Conservation (phyloP, 2,329 filamentous ascomycete species). For the Alternaria viburni region DNA sequence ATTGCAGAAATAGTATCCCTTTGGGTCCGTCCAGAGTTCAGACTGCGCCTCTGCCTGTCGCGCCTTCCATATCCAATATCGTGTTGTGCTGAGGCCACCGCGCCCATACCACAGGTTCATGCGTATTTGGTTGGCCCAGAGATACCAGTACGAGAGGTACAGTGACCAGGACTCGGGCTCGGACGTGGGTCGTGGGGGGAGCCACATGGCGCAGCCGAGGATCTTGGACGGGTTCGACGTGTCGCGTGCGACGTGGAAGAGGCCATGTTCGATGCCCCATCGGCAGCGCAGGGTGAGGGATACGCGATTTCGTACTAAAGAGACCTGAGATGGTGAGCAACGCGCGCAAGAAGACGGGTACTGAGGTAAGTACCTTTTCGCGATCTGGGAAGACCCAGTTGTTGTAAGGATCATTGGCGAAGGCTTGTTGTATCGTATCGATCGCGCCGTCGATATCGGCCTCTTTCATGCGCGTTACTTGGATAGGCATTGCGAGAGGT, state of each 20-base stretch:
- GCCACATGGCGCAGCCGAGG: constrained; percentile 76
- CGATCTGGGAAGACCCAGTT: constrained; percentile 68
- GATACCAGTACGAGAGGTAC: constrained; percentile 68
- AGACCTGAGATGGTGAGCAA: constrained; percentile 29
- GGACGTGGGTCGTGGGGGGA: constrained; percentile 60
- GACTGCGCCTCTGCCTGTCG: constrained; percentile 67
- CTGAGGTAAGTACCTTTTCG: constrained; percentile 53
- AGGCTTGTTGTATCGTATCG: constrained; percentile 69
- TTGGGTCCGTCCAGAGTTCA: constrained; percentile 67
- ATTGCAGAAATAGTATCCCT: constrained; percentile 78
- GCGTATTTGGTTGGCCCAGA: constrained; percentile 69
- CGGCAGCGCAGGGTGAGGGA: constrained; percentile 70
- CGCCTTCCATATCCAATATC: constrained; percentile 77
- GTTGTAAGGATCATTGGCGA: constrained; percentile 71
- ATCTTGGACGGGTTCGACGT: constrained; percentile 57
- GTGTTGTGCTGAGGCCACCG: constrained; percentile 70
- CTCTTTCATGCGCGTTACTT: constrained; percentile 62
- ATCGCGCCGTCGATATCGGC: constrained; percentile 69
- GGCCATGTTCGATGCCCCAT: constrained; percentile 73
- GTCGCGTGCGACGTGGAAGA: constrained; percentile 74
- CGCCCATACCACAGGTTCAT: constrained; percentile 74
- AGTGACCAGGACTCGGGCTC: constrained; percentile 64
- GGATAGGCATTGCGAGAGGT: constrained; percentile 52
- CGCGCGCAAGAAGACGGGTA: not conserved
- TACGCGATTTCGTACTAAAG: constrained; percentile 64